Evolutionary conservation across 768 basidiomycete species (phyloP).

Genomic region (Candolleomyces eurysporus): DNA sequence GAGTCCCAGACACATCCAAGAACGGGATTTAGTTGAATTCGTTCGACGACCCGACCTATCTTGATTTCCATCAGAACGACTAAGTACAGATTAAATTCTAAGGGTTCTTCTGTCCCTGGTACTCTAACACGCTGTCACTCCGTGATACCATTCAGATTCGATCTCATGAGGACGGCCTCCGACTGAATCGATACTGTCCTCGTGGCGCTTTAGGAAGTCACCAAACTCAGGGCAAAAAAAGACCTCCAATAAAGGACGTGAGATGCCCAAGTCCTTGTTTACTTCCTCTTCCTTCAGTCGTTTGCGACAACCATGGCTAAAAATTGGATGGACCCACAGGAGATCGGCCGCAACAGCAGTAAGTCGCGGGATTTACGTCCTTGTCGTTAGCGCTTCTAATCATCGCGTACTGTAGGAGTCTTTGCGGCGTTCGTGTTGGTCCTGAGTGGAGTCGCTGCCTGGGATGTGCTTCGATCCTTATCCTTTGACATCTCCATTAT

Average conservation of each 20-base stretch:
- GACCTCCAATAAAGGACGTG: neutral
- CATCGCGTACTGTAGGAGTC: slow-evolving; percentile 19
- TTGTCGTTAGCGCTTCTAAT: neutral
- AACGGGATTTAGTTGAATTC: no score
- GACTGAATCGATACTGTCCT: neutral
- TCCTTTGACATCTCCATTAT: slow-evolving; percentile 32
- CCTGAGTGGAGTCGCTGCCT: slow-evolving; percentile 29
- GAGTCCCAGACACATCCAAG: no score
- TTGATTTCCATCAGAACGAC: no score
- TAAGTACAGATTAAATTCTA: no score
- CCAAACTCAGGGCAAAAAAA: neutral
- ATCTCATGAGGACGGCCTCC: neutral
- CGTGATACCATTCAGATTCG: no score
- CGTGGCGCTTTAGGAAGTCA: no score
- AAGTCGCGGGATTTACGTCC: slow-evolving; percentile 9
- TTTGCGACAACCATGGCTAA: slow-evolving; percentile 15
- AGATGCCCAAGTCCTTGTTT: neutral
- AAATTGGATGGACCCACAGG: slow-evolving; percentile 26
- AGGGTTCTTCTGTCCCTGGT: no score
- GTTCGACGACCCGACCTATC: no score
- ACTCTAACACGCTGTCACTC: no score
- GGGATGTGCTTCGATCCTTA: slow-evolving; percentile 28
- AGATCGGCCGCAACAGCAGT: slow-evolving; percentile 27
- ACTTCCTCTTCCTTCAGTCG: slow-evolving; percentile 6
- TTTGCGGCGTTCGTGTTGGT: slow-evolving; percentile 30